A percentile compares a stretch with the other conserved stretches of the same genome.
Evolutionary conservation across 495 filamentous ascomycete genomes (phyloP).

Genomic region (Neurospora intermedia): DNA sequence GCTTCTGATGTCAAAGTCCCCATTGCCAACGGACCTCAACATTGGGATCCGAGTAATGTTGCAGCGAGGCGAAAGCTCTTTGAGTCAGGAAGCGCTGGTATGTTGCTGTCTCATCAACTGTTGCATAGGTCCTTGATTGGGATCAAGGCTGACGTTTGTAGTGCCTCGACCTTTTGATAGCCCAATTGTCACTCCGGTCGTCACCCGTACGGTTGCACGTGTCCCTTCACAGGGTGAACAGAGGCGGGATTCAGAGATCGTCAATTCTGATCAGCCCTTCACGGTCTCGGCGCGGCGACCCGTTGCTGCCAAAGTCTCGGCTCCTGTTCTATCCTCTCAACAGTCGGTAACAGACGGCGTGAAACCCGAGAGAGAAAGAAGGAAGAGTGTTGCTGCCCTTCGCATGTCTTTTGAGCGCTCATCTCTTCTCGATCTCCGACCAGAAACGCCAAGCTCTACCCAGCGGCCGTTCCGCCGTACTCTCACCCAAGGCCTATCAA

Average conservation of each 20-base stretch:
- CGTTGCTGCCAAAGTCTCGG: background rate
- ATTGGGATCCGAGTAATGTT: conserved; percentile 19
- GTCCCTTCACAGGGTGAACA: background rate
- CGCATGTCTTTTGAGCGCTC: conserved; percentile 22
- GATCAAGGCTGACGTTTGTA: background rate
- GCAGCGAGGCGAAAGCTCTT: conserved; percentile 21
- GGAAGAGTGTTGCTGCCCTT: conserved; percentile 27
- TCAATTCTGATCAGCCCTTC: background rate
- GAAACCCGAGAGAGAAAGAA: conserved; percentile 3
- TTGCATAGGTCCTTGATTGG: background rate
- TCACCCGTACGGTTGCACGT: background rate
- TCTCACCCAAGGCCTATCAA: background rate
- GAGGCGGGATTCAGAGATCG: background rate
- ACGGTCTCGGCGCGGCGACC: background rate
- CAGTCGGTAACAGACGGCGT: background rate
- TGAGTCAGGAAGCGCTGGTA: conserved; percentile 3
- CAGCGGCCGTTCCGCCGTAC: background rate
- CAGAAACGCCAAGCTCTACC: background rate
- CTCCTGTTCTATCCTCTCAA: background rate
- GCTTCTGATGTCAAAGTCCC: background rate
- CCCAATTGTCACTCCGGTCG: background rate
- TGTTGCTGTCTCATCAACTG: background rate
- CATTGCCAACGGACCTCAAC: background rate
- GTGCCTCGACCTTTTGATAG: background rate
- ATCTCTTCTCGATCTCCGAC: background rate